These are phyloP conservation scores for Litsea cubeba DNA, from an alignment of 164 flowering plant genomes.

Conservation along the genomic window DNA sequence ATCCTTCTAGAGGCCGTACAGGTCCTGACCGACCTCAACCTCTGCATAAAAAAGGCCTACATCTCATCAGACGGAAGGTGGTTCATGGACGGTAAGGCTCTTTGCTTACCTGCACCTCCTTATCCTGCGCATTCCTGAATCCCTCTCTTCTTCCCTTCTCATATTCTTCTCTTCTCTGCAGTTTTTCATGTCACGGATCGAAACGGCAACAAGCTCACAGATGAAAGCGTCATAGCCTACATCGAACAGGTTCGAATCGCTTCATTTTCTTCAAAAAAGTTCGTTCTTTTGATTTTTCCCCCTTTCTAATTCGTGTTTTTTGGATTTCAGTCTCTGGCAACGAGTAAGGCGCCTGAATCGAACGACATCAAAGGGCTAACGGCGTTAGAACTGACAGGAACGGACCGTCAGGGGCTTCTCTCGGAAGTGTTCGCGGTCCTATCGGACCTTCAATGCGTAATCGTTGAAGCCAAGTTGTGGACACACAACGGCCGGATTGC, in stretches of 20 bases:
- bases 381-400: constrained; percentile 72
- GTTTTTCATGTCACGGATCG: constrained; percentile 78
- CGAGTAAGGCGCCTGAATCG: constrained; percentile 22
- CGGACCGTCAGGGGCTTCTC: constrained; percentile 82
- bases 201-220: constrained; percentile 64
- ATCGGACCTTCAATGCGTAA: constrained; percentile 73
- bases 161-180: constrained; percentile 16
- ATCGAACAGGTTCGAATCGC: constrained; percentile 54
- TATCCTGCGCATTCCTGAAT: background rate
- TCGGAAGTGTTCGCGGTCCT: constrained; percentile 94
- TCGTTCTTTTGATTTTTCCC: too few relatives aligned
- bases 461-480: constrained; percentile 91
- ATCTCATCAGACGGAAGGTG: constrained; percentile 91
- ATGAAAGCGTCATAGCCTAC: constrained; percentile 52
- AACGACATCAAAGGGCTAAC: constrained; percentile 48
- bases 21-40: constrained; percentile 82
- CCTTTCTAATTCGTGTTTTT: background rate
- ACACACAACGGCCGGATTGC: constrained; percentile 91
- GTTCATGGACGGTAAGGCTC: constrained; percentile 87
- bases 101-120: constrained; percentile 1
- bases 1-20: constrained; percentile 86
- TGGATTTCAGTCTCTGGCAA: constrained; percentile 65
- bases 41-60: constrained; percentile 70
- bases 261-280: background rate
- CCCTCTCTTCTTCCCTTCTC: background rate